Evolutionary conservation across 768 basidiomycete species (phyloP), one percentile per base, ranked within the genome.

Genomic region (Cyathus striatus): DNA sequence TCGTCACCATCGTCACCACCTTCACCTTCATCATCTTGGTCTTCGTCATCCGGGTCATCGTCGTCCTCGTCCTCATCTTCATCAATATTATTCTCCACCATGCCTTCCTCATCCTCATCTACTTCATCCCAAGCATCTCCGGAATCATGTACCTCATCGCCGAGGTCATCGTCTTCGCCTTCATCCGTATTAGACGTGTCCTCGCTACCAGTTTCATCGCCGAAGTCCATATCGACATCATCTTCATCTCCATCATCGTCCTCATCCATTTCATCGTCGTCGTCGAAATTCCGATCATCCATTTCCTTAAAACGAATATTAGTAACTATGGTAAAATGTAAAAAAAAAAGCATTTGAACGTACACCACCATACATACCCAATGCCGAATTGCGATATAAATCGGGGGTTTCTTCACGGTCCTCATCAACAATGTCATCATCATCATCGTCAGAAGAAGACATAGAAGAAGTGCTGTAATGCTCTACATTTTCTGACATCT

Each of bases 291-390:
- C 6, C 75, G 73, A 48, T 89, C 89, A 46, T 90, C 89, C 86
- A 91, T 90, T 59, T 90, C 89, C 88, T 93, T 49, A 22, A 23
- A 18, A 33, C 4, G 43, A n/a, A n/a, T 44, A 42, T 27, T 27
- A 49, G 50, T 23, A 44, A 50, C 42, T 37, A 51, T 30, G 48
- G 18, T 34, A 38, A 30, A 36, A 43, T 25, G 18, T 24, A 7
- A 43, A 38, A 27, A 43, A 25, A 36, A 35, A 22, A 27, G 10
- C 44, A 21, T 38, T 20, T 37, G 23, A 38, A 76, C 88, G 66
- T 68, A 92, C 90, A 30, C 90, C 90, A 56, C 80, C 83, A 59
- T 83, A 92, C 93, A 98, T 93, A 48, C 94, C 96, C 26, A 99
- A 75, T 7, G 96, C 90, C 1, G 96, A 98, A 61, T 92, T 93